Evolutionary conservation across 768 basidiomycete species (phyloP).

Genomic region (Boletus sp.): DNA sequence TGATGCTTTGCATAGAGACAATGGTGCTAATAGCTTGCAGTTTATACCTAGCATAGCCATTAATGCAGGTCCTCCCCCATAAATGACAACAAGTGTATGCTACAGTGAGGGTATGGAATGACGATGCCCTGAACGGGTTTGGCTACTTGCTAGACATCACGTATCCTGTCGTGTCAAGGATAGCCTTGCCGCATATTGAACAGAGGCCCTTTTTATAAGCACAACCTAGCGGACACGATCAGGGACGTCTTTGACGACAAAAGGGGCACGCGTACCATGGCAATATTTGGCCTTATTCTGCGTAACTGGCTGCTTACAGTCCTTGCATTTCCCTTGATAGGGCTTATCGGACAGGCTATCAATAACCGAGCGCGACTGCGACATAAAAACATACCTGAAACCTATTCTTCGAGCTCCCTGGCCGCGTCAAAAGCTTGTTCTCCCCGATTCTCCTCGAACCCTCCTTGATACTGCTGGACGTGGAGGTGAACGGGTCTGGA

Average conservation of each 20-base stretch:
- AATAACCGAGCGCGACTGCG: slow-evolving; percentile 9
- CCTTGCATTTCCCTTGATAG: slow-evolving; percentile 83
- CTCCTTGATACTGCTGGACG: slow-evolving; percentile 71
- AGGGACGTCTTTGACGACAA: slow-evolving; percentile 2
- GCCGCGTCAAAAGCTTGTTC: slow-evolving; percentile 74
- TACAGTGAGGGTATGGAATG: slow-evolving; percentile 26
- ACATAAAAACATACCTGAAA: slow-evolving; percentile 55
- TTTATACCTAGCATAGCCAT: too few species aligned
- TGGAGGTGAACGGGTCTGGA: slow-evolving; percentile 80
- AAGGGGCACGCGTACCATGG: slow-evolving; percentile 54
- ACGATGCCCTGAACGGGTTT: not conserved
- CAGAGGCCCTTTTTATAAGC: slow-evolving; percentile 86
- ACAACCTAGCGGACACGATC: slow-evolving; percentile 51
- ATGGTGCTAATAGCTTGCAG: not conserved
- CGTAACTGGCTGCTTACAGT: slow-evolving; percentile 78
- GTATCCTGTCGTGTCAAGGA: slow-evolving; percentile 80
- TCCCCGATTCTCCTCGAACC: slow-evolving; percentile 79
- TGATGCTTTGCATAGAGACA: not conserved
- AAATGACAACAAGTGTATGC: slow-evolving; percentile 15
- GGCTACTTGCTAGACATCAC: slow-evolving; percentile 78
- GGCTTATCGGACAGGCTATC: slow-evolving; percentile 45
- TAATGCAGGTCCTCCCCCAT: not conserved
- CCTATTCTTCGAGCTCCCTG: slow-evolving; percentile 70
- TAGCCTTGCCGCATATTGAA: slow-evolving; percentile 83
- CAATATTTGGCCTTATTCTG: slow-evolving; percentile 90